These are phyloP conservation scores for Ogataea pignaliae DNA, from an alignment of 805 yeast genomes.

Conservation along the genomic window DNA sequence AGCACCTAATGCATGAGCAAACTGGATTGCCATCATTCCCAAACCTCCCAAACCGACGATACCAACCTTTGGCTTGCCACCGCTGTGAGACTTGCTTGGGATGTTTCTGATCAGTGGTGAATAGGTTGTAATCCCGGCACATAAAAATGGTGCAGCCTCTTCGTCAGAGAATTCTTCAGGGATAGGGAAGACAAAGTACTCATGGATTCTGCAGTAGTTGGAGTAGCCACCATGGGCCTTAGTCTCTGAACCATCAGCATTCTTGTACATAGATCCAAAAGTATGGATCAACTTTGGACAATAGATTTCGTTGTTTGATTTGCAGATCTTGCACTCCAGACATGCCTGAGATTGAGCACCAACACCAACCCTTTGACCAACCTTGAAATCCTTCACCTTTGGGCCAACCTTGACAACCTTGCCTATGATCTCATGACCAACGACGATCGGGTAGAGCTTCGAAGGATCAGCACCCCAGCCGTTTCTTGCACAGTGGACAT, in stretches of 20 bases:
- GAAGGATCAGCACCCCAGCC: constrained; percentile 42
- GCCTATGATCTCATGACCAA: constrained; percentile 67
- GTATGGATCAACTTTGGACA: constrained; percentile 34
- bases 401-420: constrained; percentile 54
- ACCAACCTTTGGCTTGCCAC: constrained; percentile 46
- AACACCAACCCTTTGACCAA: constrained; percentile 77
- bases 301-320: constrained; percentile 42
- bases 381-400: constrained; percentile 44
- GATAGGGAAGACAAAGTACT: constrained; percentile 57
- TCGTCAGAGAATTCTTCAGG: constrained; percentile 51
- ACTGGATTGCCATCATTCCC: constrained; percentile 59
- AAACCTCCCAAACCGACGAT: constrained; percentile 64
- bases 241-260: constrained; percentile 23
- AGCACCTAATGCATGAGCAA: constrained; percentile 60
- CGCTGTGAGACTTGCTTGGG: constrained; percentile 26
- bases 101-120: constrained; percentile 55
- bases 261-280: constrained; percentile 29
- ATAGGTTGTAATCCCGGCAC: constrained; percentile 74
- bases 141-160: constrained; percentile 66
- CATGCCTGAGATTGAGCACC: constrained; percentile 71
- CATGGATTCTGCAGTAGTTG: constrained; percentile 60
- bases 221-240: constrained; percentile 64
- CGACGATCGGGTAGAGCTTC: constrained; percentile 29
- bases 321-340: constrained; percentile 57
- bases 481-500: constrained; percentile 44